Percentiles rank a stretch among this genome's conserved stretches.
Conservation (phyloP, 768 basidiomycete species). For the Suillus cothurnatus region DNA sequence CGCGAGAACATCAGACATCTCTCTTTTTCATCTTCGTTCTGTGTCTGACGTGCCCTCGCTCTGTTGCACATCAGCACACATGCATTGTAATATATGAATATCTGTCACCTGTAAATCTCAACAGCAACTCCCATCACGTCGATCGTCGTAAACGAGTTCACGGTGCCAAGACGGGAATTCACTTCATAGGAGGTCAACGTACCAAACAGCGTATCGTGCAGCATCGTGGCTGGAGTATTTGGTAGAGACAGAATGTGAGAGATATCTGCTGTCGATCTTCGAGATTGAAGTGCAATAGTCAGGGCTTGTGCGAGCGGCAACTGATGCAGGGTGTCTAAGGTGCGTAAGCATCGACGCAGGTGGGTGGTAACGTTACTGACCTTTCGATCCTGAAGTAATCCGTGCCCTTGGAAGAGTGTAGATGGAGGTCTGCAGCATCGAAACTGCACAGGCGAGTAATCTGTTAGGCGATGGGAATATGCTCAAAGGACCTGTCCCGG, state of each 20-base stretch:
- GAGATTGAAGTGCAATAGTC: slow-evolving; percentile 48
- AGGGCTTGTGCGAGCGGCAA: slow-evolving; percentile 28
- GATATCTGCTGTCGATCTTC: slow-evolving; percentile 59
- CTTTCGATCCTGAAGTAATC: slow-evolving; percentile 15
- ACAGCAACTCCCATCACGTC: slow-evolving; percentile 55
- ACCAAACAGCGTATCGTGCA: slow-evolving; percentile 49
- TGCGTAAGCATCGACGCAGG: slow-evolving; percentile 19
- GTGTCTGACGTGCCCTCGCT: slow-evolving; percentile 30
- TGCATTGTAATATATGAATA: slow-evolving; percentile 1
- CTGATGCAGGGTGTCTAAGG: slow-evolving; percentile 33
- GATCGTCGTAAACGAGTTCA: slow-evolving; percentile 39
- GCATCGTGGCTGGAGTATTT: slow-evolving; percentile 41
- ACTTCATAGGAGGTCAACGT: slow-evolving; percentile 49
- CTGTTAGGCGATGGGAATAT: slow-evolving; percentile 61
- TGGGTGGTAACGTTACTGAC: slow-evolving; percentile 15
- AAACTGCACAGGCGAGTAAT: slow-evolving; percentile 53
- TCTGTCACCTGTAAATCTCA: slow-evolving; percentile 38
- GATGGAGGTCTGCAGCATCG: slow-evolving; percentile 46
- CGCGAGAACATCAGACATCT: slow-evolving; percentile 52
- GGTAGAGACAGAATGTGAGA: slow-evolving; percentile 53
- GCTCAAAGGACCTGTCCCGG: slow-evolving; percentile 55
- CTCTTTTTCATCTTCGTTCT: slow-evolving; percentile 40
- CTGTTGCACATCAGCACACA: slow-evolving; percentile 26
- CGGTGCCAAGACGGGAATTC: slow-evolving; percentile 39
- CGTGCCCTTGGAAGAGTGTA: slow-evolving; percentile 46